Evolutionary conservation across 2,329 filamentous ascomycete genomes (phyloP).

Genomic region (Aspergillus arachidicola): DNA sequence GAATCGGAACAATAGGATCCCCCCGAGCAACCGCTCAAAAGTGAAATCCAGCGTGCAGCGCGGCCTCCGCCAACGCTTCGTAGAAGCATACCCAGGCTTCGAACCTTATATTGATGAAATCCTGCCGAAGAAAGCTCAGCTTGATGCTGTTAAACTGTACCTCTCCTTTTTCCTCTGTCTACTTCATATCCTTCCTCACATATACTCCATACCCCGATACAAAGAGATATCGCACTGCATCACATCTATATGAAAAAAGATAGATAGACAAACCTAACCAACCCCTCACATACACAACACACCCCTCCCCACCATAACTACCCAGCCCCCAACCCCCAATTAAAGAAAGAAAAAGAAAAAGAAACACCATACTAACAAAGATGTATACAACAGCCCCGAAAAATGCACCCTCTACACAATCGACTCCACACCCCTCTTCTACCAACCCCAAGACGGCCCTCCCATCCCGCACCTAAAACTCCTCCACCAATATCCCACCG

Average conservation of each 20-base stretch:
- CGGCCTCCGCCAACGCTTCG: conserved; percentile 76
- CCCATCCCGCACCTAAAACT: conserved; percentile 86
- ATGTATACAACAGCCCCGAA: conserved; percentile 63
- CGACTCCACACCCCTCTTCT: conserved; percentile 80
- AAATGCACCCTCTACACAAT: conserved; percentile 86
- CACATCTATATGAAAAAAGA: too few species aligned
- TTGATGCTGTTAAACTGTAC: conserved; percentile 85
- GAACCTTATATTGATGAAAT: conserved; percentile 89
- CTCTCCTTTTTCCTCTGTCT: conserved; percentile 13
- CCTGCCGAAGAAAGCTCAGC: conserved; percentile 88
- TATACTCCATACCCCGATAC: not conserved
- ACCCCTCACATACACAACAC: too few species aligned
- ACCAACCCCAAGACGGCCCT: conserved; percentile 76
- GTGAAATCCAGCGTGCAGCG: conserved; percentile 97
- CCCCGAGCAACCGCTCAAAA: conserved; percentile 82
- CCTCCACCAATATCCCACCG: conserved; percentile 84
- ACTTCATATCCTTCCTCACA: too few species aligned
- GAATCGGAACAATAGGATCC: conserved; percentile 58
- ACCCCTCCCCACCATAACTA: too few species aligned
- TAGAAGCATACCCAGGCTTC: conserved; percentile 83
- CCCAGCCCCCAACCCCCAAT: not conserved
- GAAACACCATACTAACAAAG: conserved; percentile 6
- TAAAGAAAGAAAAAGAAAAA: not conserved
- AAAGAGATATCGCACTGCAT: too few species aligned
- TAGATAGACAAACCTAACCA: too few species aligned